These are phyloP conservation scores for Imleria badia DNA, from an alignment of 768 basidiomycete genomes.

Conservation along the genomic window DNA sequence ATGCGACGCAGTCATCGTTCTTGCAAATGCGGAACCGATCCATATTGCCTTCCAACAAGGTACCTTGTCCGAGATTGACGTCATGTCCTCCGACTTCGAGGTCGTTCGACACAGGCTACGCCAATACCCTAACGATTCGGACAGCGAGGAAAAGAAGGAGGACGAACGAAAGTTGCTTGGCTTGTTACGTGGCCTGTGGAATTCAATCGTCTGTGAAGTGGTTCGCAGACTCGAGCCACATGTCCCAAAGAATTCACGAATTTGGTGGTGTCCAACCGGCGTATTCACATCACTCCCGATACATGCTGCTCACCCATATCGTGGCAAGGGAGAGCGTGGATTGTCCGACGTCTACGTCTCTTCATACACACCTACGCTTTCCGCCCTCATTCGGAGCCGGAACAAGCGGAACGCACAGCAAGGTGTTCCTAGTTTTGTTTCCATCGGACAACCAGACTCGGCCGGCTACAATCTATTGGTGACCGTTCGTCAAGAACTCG, in stretches of 20 bases:
- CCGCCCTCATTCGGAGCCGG: conserved; percentile 24
- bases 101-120: background rate
- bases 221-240: conserved; percentile 15
- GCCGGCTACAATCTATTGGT: background rate
- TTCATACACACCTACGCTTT: conserved; percentile 32
- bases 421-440: conserved; percentile 7
- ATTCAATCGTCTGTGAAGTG: conserved; percentile 19
- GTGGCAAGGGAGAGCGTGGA: conserved; percentile 7
- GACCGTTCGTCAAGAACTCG: conserved; percentile 16
- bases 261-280: conserved; percentile 33
- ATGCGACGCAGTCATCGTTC: conserved; percentile 21
- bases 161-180: conserved; percentile 1
- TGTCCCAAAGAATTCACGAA: conserved; percentile 13
- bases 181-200: conserved; percentile 24
- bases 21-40: conserved; percentile 6
- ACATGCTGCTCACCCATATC: conserved; percentile 28
- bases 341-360: conserved; percentile 30
- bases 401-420: background rate
- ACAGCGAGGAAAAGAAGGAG: background rate
- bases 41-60: conserved; percentile 11
- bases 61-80: conserved; percentile 3
- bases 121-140: background rate
- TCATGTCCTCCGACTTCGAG: conserved; percentile 4
- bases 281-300: conserved; percentile 27
- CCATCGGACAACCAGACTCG: conserved; percentile 20